phyloP scores from a whole-genome alignment of 1,284 basidiomycete genomes.

The Fomitopsis palustris region DNA sequence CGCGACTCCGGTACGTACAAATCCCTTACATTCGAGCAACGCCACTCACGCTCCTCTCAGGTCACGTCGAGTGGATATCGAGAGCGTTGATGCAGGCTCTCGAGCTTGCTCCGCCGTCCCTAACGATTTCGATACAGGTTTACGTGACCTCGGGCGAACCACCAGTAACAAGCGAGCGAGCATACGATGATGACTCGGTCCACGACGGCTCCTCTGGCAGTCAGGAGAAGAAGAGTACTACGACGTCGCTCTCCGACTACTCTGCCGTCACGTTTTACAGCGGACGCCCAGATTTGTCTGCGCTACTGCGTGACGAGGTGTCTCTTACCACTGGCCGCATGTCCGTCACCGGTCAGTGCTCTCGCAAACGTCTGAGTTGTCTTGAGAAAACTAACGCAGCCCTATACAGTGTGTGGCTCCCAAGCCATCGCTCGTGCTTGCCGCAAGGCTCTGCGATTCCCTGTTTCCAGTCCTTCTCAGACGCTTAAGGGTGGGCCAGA shows the following conservation, averaged over 20 bases:
- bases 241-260: conserved; percentile 18
- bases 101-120: conserved; percentile 23
- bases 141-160: conserved; percentile 30
- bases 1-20: conserved; percentile 34
- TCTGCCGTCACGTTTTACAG: conserved; percentile 22
- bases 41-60: conserved; percentile 16
- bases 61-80: conserved; percentile 41
- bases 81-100: conserved; percentile 31
- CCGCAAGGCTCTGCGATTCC: conserved; percentile 35
- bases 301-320: conserved; percentile 25
- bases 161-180: not conserved
- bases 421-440: conserved; percentile 36
- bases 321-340: conserved; percentile 24
- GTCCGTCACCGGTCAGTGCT: conserved; percentile 37
- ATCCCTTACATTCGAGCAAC: not conserved
- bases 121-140: conserved; percentile 34
- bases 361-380: not conserved
- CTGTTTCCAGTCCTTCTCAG: conserved; percentile 30
- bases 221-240: conserved; percentile 8
- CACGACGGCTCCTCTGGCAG: conserved; percentile 10
- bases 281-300: conserved; percentile 30
- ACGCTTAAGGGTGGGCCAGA: conserved; percentile 40
- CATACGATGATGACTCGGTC: conserved; percentile 18
- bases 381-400: not conserved
- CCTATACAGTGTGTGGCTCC: conserved; percentile 44